phyloP scores from a whole-genome alignment of 192 early-diverging fungal species.

The Chytriomyces sp. region DNA sequence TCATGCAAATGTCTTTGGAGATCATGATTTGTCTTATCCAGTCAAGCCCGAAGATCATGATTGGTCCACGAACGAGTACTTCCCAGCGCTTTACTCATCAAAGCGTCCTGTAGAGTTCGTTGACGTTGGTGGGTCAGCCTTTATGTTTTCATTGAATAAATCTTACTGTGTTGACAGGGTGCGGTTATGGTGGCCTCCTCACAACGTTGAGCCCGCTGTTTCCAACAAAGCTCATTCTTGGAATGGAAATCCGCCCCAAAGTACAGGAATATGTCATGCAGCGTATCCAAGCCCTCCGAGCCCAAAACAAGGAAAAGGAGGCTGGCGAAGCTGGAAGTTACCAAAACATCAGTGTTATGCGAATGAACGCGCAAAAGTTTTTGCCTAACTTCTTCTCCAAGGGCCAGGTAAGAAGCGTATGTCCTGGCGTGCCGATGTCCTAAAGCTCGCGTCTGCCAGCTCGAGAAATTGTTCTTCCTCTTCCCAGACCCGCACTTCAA shows the following conservation, averaged over 20 bases:
- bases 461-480: constrained; percentile 96
- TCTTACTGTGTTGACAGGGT: constrained; percentile 51
- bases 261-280: constrained; percentile 91
- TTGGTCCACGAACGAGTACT: constrained; percentile 78
- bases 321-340: constrained; percentile 70
- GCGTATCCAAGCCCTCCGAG: constrained; percentile 77
- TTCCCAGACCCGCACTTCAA: constrained; percentile 99
- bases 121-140: constrained; percentile 70
- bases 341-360: constrained; percentile 95
- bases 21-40: constrained; percentile 91
- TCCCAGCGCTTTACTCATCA: constrained; percentile 65
- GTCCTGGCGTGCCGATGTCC: no score
- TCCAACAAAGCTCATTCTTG: constrained; percentile 91
- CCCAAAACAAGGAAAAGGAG: constrained; percentile 49
- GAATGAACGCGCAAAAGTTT: constrained; percentile 99
- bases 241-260: constrained; percentile 98
- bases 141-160: constrained; percentile 1
- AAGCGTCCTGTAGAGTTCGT: constrained; percentile 83
- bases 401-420: constrained; percentile 68
- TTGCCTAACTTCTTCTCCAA: constrained; percentile 97
- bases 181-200: constrained; percentile 94
- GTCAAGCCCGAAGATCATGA: constrained; percentile 78
- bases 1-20: constrained; percentile 97
- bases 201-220: constrained; percentile 84
- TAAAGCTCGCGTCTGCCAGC: no score